A percentile compares a stretch with the other conserved stretches of the same genome.
Conservation (phyloP, 164 flowering plant species). For the Nymphaea colorata region DNA sequence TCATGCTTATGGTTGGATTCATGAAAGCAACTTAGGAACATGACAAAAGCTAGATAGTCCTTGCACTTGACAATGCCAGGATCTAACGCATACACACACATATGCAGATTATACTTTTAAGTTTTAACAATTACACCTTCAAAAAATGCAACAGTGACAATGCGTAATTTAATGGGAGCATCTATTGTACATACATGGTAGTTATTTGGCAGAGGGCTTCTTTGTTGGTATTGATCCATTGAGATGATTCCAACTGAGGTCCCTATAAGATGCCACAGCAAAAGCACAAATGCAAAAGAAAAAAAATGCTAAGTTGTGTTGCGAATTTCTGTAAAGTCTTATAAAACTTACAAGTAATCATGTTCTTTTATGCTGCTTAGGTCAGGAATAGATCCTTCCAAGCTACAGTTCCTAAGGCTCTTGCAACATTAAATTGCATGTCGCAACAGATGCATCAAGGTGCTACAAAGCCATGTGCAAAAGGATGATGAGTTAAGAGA, state of each 20-base stretch:
- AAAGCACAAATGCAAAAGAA: neutral
- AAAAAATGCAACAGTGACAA: no score
- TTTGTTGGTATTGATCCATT: conserved; percentile 50
- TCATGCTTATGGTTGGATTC: no score
- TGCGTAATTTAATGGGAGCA: no score
- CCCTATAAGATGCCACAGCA: conserved; percentile 30
- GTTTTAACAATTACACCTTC: no score
- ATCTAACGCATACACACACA: no score
- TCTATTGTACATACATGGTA: conserved; percentile 43
- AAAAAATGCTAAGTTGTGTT: neutral
- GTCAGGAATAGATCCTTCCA: conserved; percentile 69
- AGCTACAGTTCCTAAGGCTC: conserved; percentile 82
- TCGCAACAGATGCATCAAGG: neutral
- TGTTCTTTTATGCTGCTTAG: conserved; percentile 41
- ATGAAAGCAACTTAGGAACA: no score
- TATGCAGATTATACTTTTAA: no score
- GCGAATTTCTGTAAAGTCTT: no score
- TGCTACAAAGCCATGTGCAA: neutral
- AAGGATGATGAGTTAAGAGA: no score
- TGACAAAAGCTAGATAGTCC: no score
- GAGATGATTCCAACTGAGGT: conserved; percentile 69
- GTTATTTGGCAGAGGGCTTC: conserved; percentile 51
- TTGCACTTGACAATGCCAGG: no score
- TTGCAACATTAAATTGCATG: conserved; percentile 22
- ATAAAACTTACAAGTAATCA: conserved; percentile 48